phyloP scores from a whole-genome alignment of 805 yeast genomes.

The Candida morakotiae region DNA sequence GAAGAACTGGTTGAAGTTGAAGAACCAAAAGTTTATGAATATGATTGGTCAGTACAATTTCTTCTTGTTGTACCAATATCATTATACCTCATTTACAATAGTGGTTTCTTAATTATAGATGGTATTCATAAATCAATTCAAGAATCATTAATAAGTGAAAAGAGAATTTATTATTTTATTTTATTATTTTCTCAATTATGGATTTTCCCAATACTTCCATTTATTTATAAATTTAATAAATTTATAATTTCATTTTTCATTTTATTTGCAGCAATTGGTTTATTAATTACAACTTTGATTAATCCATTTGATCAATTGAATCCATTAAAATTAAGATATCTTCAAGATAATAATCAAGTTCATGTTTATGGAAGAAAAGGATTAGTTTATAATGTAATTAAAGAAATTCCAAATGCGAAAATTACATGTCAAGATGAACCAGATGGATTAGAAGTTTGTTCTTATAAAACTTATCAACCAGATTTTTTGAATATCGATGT shows the following conservation, averaged over 20 bases:
- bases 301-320: conserved; percentile 57
- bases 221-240: conserved; percentile 62
- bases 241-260: conserved; percentile 40
- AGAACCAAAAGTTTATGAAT: conserved; percentile 16
- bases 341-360: conserved; percentile 59
- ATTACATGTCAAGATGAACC: conserved; percentile 32
- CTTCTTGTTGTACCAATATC: conserved; percentile 63
- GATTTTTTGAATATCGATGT: conserved; percentile 39
- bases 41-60: conserved; percentile 82
- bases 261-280: conserved; percentile 31
- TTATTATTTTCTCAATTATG: conserved; percentile 26
- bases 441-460: conserved; percentile 52
- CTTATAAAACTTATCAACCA: conserved; percentile 48
- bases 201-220: conserved; percentile 57
- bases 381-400: conserved; percentile 41
- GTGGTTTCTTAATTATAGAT: conserved; percentile 54
- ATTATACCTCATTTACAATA: conserved; percentile 48
- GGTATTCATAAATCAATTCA: conserved; percentile 70
- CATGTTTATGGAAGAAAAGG: conserved; percentile 50
- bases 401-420: conserved; percentile 59
- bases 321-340: conserved; percentile 72
- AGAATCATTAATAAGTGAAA: conserved; percentile 51
- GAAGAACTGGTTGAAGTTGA: conserved; percentile 1
- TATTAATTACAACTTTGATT: conserved; percentile 32
- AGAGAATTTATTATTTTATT: conserved; percentile 24